Base-by-base conservation (phyloP, 2,329 filamentous ascomycete genomes). In the Plectosphaerella cucumerina region DNA sequence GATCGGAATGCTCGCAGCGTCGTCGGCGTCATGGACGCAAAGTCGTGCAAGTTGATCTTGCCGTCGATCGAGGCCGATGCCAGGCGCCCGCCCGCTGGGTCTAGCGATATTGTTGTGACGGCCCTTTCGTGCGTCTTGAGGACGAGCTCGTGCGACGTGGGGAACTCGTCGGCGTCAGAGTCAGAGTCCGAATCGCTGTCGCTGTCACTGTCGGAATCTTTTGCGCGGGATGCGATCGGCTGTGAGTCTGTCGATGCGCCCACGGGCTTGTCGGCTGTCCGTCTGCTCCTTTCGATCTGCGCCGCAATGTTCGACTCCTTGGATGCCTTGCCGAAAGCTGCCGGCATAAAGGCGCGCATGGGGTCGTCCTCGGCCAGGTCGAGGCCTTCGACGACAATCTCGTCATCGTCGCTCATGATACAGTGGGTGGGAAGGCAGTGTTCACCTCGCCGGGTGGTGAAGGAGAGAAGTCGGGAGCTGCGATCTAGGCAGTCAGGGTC, bases 1-100 rank as follows among this genome's bases (percentile, higher is more conserved):
- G 86, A 92, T 63, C 90, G 91, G 78, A 99, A 99, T 1, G 94
- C 90, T 60, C 93, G 88, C 48, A 99, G 80, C 0, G 94, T 97
- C 5, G 91, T 94, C 2, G 92, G 90, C 1, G 93, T 97, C 87
- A 99, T 95, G 44, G 92, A 89, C 3, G 92, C 85, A 66, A 99
- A 96, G 66, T 99, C 93, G 71, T 97, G 91, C 17, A 99, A 77
- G 65, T 97, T 97, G 61, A 97, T 74, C 1, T 84, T 89, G 68
- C 91, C 95, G 69, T 99, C 94, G 54, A 87, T 88, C 5, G 92
- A 97, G 20, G 89, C 92, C n/a, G 90, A 94, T 45, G 93, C 84
- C 64, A 99, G 75, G 60, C 94, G 83, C 44, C 86, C 86, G 11
- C 94, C 94, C 0, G 91, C 85, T 1, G 89, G 85, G 69, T 99